A percentile compares a stretch with the other conserved stretches of the same genome.
Evolutionary conservation across 768 basidiomycete genomes (phyloP).

Genomic region (Lentinula lateritia): DNA sequence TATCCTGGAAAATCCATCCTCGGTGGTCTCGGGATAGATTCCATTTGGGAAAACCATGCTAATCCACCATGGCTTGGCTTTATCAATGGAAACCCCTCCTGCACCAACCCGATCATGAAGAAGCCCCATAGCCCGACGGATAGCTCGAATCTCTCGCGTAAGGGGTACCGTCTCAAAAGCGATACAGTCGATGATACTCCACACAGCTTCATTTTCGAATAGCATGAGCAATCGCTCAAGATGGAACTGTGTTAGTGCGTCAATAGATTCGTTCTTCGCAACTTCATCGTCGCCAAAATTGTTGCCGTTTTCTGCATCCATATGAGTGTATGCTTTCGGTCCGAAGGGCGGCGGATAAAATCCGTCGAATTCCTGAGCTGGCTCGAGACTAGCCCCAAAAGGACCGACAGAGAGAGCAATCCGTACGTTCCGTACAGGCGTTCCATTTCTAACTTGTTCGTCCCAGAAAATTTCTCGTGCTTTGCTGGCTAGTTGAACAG

Average conservation of each 20-base stretch:
- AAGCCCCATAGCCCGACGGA: slow-evolving; percentile 50
- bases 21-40: slow-evolving; percentile 33
- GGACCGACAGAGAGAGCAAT: slow-evolving; percentile 73
- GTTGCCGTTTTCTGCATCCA: slow-evolving; percentile 30
- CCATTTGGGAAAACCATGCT: slow-evolving; percentile 56
- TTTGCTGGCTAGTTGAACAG: slow-evolving; percentile 44
- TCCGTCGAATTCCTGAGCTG: slow-evolving; percentile 71
- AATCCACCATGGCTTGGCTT: slow-evolving; percentile 71
- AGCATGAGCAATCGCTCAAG: slow-evolving; percentile 53
- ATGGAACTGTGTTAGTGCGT: slow-evolving; percentile 59
- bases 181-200: slow-evolving; percentile 54
- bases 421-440: slow-evolving; percentile 20
- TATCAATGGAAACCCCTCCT: not conserved
- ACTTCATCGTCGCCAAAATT: slow-evolving; percentile 31
- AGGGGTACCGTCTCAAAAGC: slow-evolving; percentile 81
- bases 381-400: slow-evolving; percentile 60
- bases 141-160: slow-evolving; percentile 56
- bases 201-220: slow-evolving; percentile 39
- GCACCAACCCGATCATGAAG: slow-evolving; percentile 22
- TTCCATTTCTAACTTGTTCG: slow-evolving; percentile 12
- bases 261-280: slow-evolving; percentile 33
- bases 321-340: slow-evolving; percentile 36
- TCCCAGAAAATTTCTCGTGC: slow-evolving; percentile 33
- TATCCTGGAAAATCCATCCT: slow-evolving; percentile 16
- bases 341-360: slow-evolving; percentile 75